Conservation (phyloP, 2,329 filamentous ascomycete genomes). For the Sclerotinia glacialis region DNA sequence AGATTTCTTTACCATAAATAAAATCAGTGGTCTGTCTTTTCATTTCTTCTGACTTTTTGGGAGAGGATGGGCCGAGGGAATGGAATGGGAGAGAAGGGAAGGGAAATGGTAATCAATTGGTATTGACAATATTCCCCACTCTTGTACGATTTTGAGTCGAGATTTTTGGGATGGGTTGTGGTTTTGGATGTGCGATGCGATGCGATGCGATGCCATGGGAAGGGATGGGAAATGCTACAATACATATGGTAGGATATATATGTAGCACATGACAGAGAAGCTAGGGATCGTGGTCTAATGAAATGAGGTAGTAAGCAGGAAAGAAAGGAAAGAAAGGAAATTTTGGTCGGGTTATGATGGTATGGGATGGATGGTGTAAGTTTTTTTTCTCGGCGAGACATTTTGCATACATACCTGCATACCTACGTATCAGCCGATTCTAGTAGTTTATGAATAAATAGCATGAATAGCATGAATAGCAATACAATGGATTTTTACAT, state of each 20-base stretch:
- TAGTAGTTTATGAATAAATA: background rate
- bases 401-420: background rate
- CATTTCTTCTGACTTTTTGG: background rate
- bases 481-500: background rate
- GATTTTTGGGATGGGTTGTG: background rate
- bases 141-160: background rate
- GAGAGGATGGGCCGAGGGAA: too few species aligned
- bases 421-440: background rate
- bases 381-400: too few species aligned
- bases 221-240: background rate
- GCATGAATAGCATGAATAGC: too few species aligned
- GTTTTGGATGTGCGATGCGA: background rate
- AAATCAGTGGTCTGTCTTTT: background rate
- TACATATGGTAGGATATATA: background rate
- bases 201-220: background rate
- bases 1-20: background rate
- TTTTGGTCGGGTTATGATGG: background rate
- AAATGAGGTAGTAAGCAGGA: background rate
- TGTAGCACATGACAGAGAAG: background rate
- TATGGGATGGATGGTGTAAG: background rate
- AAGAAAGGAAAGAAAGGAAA: background rate
- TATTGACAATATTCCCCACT: background rate
- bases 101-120: background rate
- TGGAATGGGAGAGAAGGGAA: too few species aligned
- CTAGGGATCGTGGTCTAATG: too few species aligned